Conservation (phyloP, 345 rosid genomes). For the Rhizophora mangle region DNA sequence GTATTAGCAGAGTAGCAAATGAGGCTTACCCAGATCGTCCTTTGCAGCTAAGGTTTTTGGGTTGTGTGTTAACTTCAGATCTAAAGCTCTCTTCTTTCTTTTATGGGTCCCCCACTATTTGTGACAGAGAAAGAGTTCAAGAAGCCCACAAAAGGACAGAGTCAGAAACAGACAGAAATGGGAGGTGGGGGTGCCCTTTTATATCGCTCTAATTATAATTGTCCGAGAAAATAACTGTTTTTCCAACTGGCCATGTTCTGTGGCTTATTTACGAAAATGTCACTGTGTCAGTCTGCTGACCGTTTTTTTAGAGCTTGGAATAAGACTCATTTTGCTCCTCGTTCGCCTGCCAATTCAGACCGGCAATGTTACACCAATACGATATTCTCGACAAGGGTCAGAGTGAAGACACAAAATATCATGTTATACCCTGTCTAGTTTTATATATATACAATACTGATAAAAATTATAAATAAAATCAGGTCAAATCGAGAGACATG, state of each 20-base stretch:
- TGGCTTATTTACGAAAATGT: constrained; percentile 24
- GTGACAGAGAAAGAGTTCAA: neutral
- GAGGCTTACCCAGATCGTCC: constrained; percentile 24
- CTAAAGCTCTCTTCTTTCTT: constrained; percentile 11
- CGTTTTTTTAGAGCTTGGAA: neutral
- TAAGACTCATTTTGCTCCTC: neutral
- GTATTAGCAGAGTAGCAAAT: neutral
- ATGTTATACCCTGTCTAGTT: too few relatives aligned
- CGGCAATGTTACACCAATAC: too few relatives aligned
- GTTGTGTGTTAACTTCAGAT: constrained; percentile 38
- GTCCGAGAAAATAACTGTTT: too few relatives aligned
- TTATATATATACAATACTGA: too few relatives aligned
- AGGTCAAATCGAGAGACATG: too few relatives aligned
- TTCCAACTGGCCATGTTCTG: constrained; percentile 8
- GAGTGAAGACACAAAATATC: too few relatives aligned
- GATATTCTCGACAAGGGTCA: too few relatives aligned
- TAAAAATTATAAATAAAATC: too few relatives aligned
- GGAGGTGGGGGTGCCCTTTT: constrained; percentile 28
- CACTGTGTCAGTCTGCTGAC: constrained; percentile 6
- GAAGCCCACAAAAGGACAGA: constrained; percentile 15
- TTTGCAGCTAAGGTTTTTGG: neutral
- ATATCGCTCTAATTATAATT: neutral
- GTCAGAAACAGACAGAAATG: neutral
- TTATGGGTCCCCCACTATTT: neutral
- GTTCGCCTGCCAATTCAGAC: neutral